Percentiles rank a stretch among this genome's conserved stretches.
These are phyloP conservation scores for Nothopassalora personata DNA, from an alignment of 2,329 filamentous ascomycete genomes.

Conservation along the genomic window DNA sequence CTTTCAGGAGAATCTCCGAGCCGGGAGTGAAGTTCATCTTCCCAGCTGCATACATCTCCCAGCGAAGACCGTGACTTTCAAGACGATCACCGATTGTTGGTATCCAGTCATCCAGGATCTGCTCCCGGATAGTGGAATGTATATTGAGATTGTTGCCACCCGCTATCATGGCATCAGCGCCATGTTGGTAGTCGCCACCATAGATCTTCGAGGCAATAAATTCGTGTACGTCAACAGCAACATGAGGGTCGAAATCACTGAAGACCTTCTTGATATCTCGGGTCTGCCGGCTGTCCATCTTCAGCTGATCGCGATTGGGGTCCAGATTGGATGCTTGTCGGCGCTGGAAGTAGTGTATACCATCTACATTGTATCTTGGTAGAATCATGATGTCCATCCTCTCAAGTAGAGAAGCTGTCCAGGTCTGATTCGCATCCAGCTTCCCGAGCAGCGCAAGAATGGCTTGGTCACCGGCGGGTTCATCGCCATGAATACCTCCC, in stretches of 20 bases:
- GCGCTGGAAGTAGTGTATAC: conserved; percentile 28
- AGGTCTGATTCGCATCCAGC: conserved; percentile 31
- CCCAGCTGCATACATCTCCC: conserved; percentile 34
- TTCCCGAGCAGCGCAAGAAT: conserved; percentile 34
- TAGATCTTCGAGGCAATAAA: conserved; percentile 29
- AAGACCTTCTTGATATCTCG: conserved; percentile 33
- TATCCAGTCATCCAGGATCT: conserved; percentile 16
- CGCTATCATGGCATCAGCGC: conserved; percentile 34
- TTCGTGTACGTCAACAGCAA: conserved; percentile 37
- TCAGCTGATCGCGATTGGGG: conserved; percentile 36
- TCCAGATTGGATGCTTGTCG: conserved; percentile 33
- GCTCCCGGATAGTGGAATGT: conserved; percentile 23
- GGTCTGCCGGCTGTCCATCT: conserved; percentile 34
- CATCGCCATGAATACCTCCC: conserved; percentile 35
- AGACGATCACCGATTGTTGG: conserved; percentile 25
- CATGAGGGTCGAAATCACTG: conserved; percentile 30
- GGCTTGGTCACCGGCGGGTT: conserved; percentile 36
- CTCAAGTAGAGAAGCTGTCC: conserved; percentile 30
- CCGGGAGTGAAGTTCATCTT: conserved; percentile 11
- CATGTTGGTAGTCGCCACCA: conserved; percentile 30
- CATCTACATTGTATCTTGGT: conserved; percentile 18
- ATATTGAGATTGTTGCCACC: conserved; percentile 37
- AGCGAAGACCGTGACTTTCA: conserved; percentile 28
- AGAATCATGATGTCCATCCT: conserved; percentile 27
- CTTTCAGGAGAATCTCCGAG: conserved; percentile 14